A percentile compares a stretch with the other conserved stretches of the same genome.
Evolutionary conservation across 139 green algal species (phyloP).

Genomic region (Parachlorella kessleri): DNA sequence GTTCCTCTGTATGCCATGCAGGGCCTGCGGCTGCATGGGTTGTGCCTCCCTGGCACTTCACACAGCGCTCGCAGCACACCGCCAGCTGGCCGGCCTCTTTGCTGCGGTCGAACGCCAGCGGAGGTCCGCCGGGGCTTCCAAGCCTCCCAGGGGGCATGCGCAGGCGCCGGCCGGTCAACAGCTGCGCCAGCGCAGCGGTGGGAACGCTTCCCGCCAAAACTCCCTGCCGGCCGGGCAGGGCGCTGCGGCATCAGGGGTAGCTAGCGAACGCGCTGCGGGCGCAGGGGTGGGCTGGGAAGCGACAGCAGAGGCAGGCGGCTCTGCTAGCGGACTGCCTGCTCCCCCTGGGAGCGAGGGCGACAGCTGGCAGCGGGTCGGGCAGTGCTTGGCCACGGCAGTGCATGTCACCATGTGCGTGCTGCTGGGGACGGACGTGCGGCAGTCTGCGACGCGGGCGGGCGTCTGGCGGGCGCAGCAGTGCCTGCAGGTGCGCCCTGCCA

Average conservation of each 20-base stretch:
- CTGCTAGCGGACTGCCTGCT: neutral
- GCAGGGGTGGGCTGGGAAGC: neutral
- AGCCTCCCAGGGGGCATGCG: too few species aligned
- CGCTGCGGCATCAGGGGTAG: conserved; percentile 16
- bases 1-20: conserved; percentile 27
- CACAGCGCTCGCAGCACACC: conserved; percentile 64
- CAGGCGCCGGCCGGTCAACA: too few species aligned
- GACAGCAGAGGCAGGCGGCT: neutral
- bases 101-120: neutral
- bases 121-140: too few species aligned
- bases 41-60: conserved; percentile 64
- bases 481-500: conserved; percentile 18
- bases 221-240: too few species aligned
- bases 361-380: conserved; percentile 47
- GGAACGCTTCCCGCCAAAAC: too few species aligned
- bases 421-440: conserved; percentile 62
- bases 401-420: conserved; percentile 70
- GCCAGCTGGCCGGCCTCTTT: conserved; percentile 57
- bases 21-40: conserved; percentile 64
- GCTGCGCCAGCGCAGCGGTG: too few species aligned
- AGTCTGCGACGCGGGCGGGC: conserved; percentile 53
- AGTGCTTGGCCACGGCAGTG: conserved; percentile 53
- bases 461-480: conserved; percentile 70
- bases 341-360: conserved; percentile 3
- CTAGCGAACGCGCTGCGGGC: conserved; percentile 4